Evolutionary conservation across 352 stramenopile species (phyloP), one percentile per base, ranked within the genome.

Genomic region (Pythium grandisporangium): DNA sequence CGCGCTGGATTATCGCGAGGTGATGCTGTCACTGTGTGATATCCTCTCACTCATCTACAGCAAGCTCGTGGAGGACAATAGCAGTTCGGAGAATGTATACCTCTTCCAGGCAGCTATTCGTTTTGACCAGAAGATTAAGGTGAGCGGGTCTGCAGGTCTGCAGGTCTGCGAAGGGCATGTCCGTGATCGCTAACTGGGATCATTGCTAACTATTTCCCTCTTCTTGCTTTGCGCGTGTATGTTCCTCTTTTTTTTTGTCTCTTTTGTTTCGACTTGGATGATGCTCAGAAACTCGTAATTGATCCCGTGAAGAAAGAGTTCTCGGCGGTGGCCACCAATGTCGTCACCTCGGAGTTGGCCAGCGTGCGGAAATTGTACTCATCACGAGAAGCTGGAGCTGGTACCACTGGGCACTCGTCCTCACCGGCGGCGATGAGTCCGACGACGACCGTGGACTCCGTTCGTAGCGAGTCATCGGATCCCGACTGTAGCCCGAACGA

Each of bases 231-330:
- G n/a, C n/a, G n/a, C n/a, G n/a, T 11, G 13, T 47, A 6, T 20
- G n/a, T 34, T 5, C 26, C 4, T 37, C 29, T 16, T 22, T 10
- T 2, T 14, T 30, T 42, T 21, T 19, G 26, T 5, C 17, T 6
- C 23, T 37, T 36, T 34, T 16, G 8, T 22, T 13, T 16, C 8
- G 20, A 23, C 3, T 6, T 25, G 8, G 34, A 25, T 13, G 20
- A 20, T 2, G n/a, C 17, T 17, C 50, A 89, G 76, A 93, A 93
- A 86, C 58, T 88, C 19, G 67, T 93, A 37, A 78, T 93, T 21
- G 76, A 90, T 23, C 70, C 74, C 2, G 61, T 88, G 8, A 86
- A 84, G 46, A 90, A 90, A 38, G 76, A 93, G 27, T 86, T 89
- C 40, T 75, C 70, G 4, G 61, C 56, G 0, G 66, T 88, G 23